A percentile compares a stretch with the other conserved stretches of the same genome.
These are phyloP conservation scores for Warburgia ugandensis DNA, from an alignment of 164 flowering plant species.

Conservation along the genomic window DNA sequence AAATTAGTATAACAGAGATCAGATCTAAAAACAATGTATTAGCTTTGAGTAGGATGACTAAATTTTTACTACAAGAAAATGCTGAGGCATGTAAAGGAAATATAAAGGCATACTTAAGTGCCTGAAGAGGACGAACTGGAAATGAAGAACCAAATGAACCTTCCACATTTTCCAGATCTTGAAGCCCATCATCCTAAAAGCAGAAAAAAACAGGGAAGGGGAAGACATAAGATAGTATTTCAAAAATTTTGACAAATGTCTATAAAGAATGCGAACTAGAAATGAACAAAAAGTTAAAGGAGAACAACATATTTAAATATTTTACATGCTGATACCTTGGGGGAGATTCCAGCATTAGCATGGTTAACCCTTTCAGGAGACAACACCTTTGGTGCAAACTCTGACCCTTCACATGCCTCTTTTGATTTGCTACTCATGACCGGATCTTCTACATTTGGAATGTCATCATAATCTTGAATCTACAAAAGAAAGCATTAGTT, in stretches of 20 bases:
- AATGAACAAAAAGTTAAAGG: not conserved
- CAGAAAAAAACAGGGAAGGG: constrained; percentile 7
- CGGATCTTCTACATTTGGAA: constrained; percentile 37
- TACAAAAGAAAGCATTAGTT: constrained; percentile 24
- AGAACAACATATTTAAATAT: not conserved
- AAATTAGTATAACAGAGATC: not conserved
- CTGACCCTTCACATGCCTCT: constrained; percentile 22
- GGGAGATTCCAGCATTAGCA: constrained; percentile 25
- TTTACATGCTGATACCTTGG: constrained; percentile 4
- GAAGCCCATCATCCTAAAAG: constrained; percentile 55
- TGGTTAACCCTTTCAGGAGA: constrained; percentile 31
- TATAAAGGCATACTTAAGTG: constrained; percentile 64
- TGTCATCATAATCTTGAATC: constrained; percentile 66
- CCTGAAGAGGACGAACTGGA: constrained; percentile 86
- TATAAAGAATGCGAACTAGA: not conserved
- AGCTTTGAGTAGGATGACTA: no score
- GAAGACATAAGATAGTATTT: no score
- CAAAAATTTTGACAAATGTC: no score
- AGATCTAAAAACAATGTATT: not conserved
- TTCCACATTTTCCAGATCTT: constrained; percentile 53
- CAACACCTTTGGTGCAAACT: constrained; percentile 16
- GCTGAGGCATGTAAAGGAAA: constrained; percentile 1
- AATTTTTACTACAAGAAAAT: not conserved
- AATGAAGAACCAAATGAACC: constrained; percentile 59
- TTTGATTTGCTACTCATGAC: constrained; percentile 27